A percentile compares a stretch with the other conserved stretches of the same genome.
phyloP scores from a whole-genome alignment of 768 basidiomycete species.

The Tylopilus rubrobrunneus region DNA sequence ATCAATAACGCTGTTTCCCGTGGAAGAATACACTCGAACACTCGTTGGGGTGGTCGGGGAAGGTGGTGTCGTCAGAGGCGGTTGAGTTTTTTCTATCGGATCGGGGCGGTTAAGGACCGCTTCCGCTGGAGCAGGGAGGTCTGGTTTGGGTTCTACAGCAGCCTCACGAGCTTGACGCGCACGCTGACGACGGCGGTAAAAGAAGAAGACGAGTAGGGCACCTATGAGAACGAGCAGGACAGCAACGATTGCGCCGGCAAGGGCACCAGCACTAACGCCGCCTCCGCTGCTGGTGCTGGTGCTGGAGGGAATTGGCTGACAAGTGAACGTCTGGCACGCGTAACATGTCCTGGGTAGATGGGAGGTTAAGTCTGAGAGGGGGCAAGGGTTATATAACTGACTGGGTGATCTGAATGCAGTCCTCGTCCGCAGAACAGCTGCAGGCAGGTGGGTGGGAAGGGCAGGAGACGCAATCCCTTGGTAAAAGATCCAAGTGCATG shows the following conservation, averaged over 20 bases:
- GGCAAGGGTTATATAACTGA: slow-evolving; percentile 27
- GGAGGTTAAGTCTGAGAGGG: slow-evolving; percentile 2
- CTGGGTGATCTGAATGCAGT: slow-evolving; percentile 61
- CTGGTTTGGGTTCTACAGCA: slow-evolving; percentile 43
- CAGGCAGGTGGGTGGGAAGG: slow-evolving; percentile 45
- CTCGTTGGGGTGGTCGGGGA: slow-evolving; percentile 22
- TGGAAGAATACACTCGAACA: slow-evolving; percentile 47
- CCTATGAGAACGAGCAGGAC: slow-evolving; percentile 55
- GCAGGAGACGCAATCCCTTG: slow-evolving; percentile 51
- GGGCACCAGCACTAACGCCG: slow-evolving; percentile 62
- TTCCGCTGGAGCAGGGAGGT: slow-evolving; percentile 70
- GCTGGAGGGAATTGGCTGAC: slow-evolving; percentile 35
- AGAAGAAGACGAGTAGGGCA: slow-evolving; percentile 50
- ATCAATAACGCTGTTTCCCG: slow-evolving; percentile 52
- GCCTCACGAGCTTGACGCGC: slow-evolving; percentile 33
- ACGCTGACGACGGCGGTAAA: slow-evolving; percentile 59
- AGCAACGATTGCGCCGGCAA: slow-evolving; percentile 72
- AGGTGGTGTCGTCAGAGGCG: slow-evolving; percentile 10
- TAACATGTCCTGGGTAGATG: slow-evolving; percentile 48
- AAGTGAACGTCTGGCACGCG: slow-evolving; percentile 50
- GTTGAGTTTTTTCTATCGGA: slow-evolving; percentile 60
- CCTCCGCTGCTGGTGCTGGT: slow-evolving; percentile 27
- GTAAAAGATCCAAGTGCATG: slow-evolving; percentile 36
- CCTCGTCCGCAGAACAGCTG: slow-evolving; percentile 50
- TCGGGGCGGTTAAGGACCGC: slow-evolving; percentile 81